phyloP scores from a whole-genome alignment of 2,329 filamentous ascomycete species.

The Alternaria sp. region DNA sequence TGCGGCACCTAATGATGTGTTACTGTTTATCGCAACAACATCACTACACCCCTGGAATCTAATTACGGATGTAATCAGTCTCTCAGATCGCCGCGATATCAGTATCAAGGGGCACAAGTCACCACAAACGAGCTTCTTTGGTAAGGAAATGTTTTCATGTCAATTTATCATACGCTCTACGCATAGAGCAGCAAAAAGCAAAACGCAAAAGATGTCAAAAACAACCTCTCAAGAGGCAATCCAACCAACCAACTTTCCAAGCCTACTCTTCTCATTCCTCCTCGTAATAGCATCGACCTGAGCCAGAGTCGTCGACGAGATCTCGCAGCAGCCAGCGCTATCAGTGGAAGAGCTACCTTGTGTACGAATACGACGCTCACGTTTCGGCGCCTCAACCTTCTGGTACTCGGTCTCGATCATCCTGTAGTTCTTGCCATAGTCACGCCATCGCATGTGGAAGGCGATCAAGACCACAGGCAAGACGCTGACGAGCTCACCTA shows the following conservation, averaged over 20 bases:
- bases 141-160: not conserved
- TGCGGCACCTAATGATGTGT: not conserved
- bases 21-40: conserved; percentile 13
- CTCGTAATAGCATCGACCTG: conserved; percentile 14
- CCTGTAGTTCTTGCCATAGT: conserved; percentile 36
- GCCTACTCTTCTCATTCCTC: not conserved
- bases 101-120: not conserved
- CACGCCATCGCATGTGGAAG: conserved; percentile 56
- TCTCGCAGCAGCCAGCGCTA: conserved; percentile 12
- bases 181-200: not conserved
- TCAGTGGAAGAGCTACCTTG: conserved; percentile 7
- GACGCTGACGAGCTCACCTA: conserved; percentile 78
- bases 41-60: conserved; percentile 17
- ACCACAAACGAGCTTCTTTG: not conserved
- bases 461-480: conserved; percentile 71
- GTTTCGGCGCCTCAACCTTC: conserved; percentile 15
- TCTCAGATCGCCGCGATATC: not conserved
- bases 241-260: not conserved
- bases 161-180: not conserved
- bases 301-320: conserved; percentile 10
- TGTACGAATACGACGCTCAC: conserved; percentile 4
- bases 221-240: not conserved
- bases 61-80: conserved; percentile 13
- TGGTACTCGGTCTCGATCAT: conserved; percentile 26
- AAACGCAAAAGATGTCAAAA: not conserved